Percentiles rank a stretch among this genome's conserved stretches.
Evolutionary conservation across 345 rosid genomes (phyloP).

Genomic region (Eucalyptus cloeziana): DNA sequence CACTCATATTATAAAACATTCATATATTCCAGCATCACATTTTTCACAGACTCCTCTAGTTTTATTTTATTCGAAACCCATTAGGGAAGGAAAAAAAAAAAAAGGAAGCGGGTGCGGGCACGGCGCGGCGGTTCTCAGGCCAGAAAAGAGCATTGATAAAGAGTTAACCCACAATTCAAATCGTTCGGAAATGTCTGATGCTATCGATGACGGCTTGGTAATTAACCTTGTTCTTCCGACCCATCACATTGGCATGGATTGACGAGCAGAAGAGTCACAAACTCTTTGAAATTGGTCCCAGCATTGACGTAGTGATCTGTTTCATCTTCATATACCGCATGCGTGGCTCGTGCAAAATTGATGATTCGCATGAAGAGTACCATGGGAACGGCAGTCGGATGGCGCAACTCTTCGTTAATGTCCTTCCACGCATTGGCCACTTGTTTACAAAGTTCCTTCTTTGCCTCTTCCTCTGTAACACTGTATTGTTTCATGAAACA

Average conservation of each 20-base stretch:
- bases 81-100: no score
- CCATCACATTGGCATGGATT: not conserved
- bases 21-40: not conserved
- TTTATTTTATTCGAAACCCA: not conserved
- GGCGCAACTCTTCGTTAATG: not conserved
- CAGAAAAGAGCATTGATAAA: not conserved
- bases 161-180: no score
- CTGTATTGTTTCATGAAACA: not conserved
- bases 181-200: not conserved
- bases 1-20: not conserved
- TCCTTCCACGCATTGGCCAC: slow-evolving; percentile 4
- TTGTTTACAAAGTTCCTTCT: not conserved
- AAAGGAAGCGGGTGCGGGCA: no score
- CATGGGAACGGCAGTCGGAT: not conserved
- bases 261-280: not conserved
- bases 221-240: not conserved
- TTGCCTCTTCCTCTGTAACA: not conserved
- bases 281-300: not conserved
- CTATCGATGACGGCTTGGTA: not conserved
- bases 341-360: not conserved
- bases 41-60: not conserved
- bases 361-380: not conserved
- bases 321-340: slow-evolving; percentile 1
- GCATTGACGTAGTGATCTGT: not conserved
- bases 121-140: not conserved